Conservation (phyloP, 2,329 filamentous ascomycete genomes). For the Penicillium hesseltinei region DNA sequence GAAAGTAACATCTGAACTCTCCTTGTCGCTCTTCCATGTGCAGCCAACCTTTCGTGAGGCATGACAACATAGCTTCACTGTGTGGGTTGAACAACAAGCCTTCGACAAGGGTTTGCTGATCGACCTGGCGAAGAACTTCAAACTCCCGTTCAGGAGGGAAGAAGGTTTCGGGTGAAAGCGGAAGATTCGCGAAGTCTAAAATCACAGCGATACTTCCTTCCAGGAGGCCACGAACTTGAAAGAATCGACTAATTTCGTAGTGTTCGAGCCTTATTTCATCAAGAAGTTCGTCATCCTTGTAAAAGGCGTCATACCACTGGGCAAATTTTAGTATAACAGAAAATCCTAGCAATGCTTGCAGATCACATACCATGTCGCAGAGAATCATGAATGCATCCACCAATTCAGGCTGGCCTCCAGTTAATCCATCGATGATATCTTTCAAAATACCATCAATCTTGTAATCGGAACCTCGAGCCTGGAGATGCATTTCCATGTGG, state of each 20-base stretch:
- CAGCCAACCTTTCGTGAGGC: not conserved
- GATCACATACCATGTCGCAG: not conserved
- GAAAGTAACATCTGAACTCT: not conserved
- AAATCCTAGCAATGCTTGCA: not conserved
- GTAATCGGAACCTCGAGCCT: not conserved
- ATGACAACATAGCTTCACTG: not conserved
- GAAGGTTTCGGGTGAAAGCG: not conserved
- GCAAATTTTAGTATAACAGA: not conserved
- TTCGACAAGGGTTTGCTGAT: fast-evolving
- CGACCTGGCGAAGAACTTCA: not conserved
- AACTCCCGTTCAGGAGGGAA: not conserved
- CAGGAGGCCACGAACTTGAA: not conserved
- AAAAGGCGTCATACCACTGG: not conserved
- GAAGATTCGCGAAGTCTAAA: not conserved
- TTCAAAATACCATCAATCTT: not conserved
- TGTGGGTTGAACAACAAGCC: not conserved
- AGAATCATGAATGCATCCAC: not conserved
- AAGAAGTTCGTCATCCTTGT: not conserved
- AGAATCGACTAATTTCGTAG: not conserved
- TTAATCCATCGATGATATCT: not conserved
- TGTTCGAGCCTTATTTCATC: not conserved
- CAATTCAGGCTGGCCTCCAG: not conserved
- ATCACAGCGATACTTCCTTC: not conserved
- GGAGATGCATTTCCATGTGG: not conserved
- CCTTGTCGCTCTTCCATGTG: not conserved